Conservation (phyloP, 2,329 filamentous ascomycete genomes). For the Periconia sp. region DNA sequence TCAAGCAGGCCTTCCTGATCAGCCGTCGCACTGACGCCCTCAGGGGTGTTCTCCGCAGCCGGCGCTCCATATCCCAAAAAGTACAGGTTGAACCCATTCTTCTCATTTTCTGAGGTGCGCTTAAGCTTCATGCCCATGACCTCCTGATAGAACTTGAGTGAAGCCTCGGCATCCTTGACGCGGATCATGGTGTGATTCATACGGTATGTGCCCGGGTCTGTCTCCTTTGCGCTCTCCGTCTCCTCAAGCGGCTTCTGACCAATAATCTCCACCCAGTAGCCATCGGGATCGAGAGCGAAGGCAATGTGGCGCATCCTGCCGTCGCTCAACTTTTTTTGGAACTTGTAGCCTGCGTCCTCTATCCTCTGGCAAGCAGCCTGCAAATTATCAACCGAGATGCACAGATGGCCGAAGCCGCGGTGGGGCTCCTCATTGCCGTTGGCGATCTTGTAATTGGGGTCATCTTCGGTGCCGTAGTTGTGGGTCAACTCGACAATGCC, state of each 20-base stretch:
- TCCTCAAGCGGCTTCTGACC: constrained; percentile 71
- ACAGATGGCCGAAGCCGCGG: constrained; percentile 82
- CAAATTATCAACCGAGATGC: constrained; percentile 68
- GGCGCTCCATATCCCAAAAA: constrained; percentile 75
- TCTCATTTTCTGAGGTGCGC: constrained; percentile 69
- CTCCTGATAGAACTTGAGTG: constrained; percentile 63
- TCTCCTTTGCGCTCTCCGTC: constrained; percentile 71
- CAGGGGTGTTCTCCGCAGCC: constrained; percentile 54
- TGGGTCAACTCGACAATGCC: constrained; percentile 85
- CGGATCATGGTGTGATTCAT: constrained; percentile 93
- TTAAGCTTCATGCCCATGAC: constrained; percentile 85
- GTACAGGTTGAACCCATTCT: constrained; percentile 82
- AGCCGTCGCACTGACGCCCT: constrained; percentile 61
- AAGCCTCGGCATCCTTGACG: constrained; percentile 66
- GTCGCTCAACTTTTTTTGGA: constrained; percentile 92
- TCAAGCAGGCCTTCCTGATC: constrained; percentile 83
- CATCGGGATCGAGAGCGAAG: constrained; percentile 86
- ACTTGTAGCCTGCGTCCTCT: constrained; percentile 86
- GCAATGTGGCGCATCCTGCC: constrained; percentile 75
- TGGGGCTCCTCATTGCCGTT: constrained; percentile 93
- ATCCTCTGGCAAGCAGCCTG: constrained; percentile 87
- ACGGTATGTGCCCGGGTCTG: constrained; percentile 74
- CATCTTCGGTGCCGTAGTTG: constrained; percentile 86
- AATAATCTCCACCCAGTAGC: constrained; percentile 73
- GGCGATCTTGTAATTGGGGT: constrained; percentile 75